Evolutionary conservation across 129 eudicot genomes (phyloP).

Genomic region (Centrapalus pauciflorus): DNA sequence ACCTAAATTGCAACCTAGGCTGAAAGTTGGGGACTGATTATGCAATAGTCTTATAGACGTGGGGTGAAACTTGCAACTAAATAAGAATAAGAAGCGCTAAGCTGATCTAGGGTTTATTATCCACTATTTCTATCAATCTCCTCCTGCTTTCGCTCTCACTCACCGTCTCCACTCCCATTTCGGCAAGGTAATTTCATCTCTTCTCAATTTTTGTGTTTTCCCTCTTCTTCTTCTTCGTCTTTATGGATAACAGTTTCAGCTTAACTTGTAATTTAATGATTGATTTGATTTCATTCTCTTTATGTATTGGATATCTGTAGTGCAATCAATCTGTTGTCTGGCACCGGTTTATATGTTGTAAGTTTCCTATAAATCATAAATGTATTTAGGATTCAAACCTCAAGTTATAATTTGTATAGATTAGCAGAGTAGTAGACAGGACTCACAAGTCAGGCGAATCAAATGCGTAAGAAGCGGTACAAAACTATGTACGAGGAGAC

Average conservation of each 20-base stretch:
- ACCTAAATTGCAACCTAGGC: not conserved
- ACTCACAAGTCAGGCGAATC: not conserved
- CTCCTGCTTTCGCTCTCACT: not conserved
- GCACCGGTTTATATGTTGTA: not conserved
- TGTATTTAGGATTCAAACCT: not conserved
- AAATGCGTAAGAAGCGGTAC: not conserved
- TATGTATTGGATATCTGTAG: not conserved
- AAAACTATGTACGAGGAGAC: too few species aligned
- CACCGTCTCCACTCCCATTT: slow-evolving; percentile 14
- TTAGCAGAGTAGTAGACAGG: too few species aligned
- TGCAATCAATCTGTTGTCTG: not conserved
- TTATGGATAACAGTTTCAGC: not conserved
- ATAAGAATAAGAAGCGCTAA: not conserved
- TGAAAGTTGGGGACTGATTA: not conserved
- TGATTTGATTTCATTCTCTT: not conserved
- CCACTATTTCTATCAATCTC: slow-evolving; percentile 4
- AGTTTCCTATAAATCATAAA: too few species aligned
- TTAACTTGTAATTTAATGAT: not conserved
- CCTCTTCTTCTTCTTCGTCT: not conserved
- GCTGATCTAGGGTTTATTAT: slow-evolving; percentile 22
- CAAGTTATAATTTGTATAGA: not conserved
- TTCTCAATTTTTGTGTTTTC: not conserved
- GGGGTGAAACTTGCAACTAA: slow-evolving; percentile 5
- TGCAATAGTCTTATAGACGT: not conserved
- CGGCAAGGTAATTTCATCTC: slow-evolving; percentile 24